Base-by-base conservation (phyloP, 1,284 basidiomycete species). In the Moniliella sp. region DNA sequence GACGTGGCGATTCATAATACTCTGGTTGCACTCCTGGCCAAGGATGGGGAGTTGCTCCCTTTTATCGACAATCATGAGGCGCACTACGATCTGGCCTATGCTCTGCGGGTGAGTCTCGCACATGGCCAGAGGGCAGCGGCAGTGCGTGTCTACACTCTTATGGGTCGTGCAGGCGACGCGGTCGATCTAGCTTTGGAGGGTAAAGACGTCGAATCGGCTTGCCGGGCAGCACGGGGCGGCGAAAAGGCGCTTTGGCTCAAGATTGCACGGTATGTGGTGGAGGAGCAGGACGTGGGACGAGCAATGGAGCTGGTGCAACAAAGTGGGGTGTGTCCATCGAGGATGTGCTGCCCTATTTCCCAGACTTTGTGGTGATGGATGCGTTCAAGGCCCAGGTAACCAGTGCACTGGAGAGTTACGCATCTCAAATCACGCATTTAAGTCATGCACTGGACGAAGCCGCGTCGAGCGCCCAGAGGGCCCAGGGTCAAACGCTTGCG, bases 341-440 rank as follows among this genome's bases (percentile, higher is more conserved):
- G 61, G 91, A 99, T 57, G 88, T 97, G 33, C 65, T 99, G 15
- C 91, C 91, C 2, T 97, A 94, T 73, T 97, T 99, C 73, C 88
- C 91, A 2, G 88, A 97, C 64, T 99, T 99, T 62, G 83, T 88
- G 9, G 82, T 97, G 42, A 94, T 99, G 48, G 91, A 97, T 61
- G 86, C 94, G 57, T 97, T 97, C 71, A 97, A 97, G 62, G 80
- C 88, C 48, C 86, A 97, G 64, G 97, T 97, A 46, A 91, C 88
- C 43, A 75, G 76, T 36, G 91, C 91, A 0, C 66, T 99, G 39
- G 91, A 97, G 60, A 76, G 78, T 3, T 97, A 97, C 57, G 81
- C 82, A 21, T 70, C 75, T 5, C 78, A 83, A 47, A 97, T 97
- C 36, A 83, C 88, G 42, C 66, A 67, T 27, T 69, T 99, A 40